Percentiles rank a stretch among this genome's conserved stretches.
Conservation (phyloP, 495 filamentous ascomycete genomes). For the Chaetomium fimeti region DNA sequence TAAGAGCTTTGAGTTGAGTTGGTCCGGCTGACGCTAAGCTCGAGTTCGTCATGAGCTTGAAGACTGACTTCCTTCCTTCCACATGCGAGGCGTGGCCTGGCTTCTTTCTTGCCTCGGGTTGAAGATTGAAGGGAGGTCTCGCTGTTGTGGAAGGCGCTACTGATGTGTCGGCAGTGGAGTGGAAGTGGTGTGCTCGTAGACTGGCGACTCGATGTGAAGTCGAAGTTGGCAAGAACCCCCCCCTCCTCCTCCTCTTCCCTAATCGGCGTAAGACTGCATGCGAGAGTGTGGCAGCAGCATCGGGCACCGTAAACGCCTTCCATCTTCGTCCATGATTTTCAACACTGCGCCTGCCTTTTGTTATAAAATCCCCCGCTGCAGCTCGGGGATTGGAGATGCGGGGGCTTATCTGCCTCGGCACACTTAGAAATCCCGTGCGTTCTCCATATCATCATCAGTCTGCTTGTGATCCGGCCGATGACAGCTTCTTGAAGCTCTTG, state of each 20-base stretch:
- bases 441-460: neutral
- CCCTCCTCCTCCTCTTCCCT: neutral
- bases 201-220: neutral
- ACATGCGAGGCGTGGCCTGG: no score
- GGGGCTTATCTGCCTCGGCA: conserved; percentile 10
- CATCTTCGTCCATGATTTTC: conserved; percentile 1
- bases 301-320: neutral
- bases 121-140: no score
- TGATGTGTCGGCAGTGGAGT: no score
- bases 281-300: neutral
- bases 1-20: no score
- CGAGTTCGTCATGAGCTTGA: no score
- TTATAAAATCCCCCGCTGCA: neutral
- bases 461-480: conserved; percentile 10
- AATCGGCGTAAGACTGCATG: neutral
- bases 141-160: no score
- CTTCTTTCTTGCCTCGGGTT: no score
- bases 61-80: no score
- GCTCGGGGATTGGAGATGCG: neutral
- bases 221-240: neutral
- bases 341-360: neutral
- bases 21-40: no score
- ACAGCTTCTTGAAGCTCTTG: neutral
- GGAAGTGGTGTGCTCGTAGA: neutral
- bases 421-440: neutral